phyloP scores from a whole-genome alignment of 164 flowering plant genomes.

The Piper betle region DNA sequence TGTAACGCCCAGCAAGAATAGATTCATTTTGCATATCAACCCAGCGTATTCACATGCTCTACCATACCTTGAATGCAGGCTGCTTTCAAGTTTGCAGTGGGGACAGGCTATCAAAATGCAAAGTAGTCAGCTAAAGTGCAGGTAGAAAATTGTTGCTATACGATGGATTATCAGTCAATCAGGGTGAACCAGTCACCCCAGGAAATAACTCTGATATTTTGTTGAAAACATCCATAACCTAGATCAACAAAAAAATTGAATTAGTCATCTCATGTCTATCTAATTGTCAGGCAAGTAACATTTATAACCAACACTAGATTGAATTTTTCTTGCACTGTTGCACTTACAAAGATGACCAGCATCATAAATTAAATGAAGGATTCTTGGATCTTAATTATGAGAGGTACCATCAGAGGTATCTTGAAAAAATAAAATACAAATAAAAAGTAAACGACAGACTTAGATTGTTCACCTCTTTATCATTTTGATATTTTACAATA shows the following conservation, averaged over 20 bases:
- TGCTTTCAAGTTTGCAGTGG: background rate
- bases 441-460: background rate
- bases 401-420: background rate
- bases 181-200: slow-evolving; percentile 41
- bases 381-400: too few relatives aligned
- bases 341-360: too few relatives aligned
- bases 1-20: background rate
- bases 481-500: slow-evolving; percentile 83
- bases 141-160: background rate
- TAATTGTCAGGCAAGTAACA: too few relatives aligned
- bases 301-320: too few relatives aligned
- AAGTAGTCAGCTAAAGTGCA: background rate
- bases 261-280: background rate
- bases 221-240: slow-evolving; percentile 93
- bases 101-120: background rate
- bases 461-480: slow-evolving; percentile 59
- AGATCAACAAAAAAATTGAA: slow-evolving; percentile 7
- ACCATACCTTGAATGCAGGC: background rate
- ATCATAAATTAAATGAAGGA: too few relatives aligned
- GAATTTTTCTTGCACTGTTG: too few relatives aligned
- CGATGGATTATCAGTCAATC: background rate
- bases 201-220: slow-evolving; percentile 89
- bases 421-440: too few relatives aligned
- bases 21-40: background rate
- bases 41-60: background rate